Evolutionary conservation across 192 early-diverging fungal genomes (phyloP).

Genomic region (Chytriomyces sp.): DNA sequence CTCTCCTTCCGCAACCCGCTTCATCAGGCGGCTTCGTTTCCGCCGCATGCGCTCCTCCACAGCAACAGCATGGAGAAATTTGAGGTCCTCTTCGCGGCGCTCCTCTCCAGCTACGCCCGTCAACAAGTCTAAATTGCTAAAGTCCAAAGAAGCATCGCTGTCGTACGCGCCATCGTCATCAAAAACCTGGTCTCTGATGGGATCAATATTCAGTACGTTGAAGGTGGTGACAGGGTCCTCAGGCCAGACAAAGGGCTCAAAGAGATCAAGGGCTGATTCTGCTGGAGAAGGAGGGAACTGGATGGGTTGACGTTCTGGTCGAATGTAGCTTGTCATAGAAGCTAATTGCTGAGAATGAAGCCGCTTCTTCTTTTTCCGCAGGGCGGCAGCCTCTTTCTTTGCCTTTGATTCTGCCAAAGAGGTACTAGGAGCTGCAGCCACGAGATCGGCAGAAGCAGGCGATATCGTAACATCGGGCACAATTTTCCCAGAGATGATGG

Average conservation of each 20-base stretch:
- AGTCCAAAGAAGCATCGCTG: slow-evolving; percentile 28
- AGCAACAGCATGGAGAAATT: slow-evolving; percentile 30
- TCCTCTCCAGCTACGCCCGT: slow-evolving; percentile 19
- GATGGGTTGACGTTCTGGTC: slow-evolving; percentile 11
- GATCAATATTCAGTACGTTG: slow-evolving; percentile 17
- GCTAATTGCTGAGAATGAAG: not conserved
- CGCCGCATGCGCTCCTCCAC: slow-evolving; percentile 24
- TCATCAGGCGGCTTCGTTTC: slow-evolving; percentile 24
- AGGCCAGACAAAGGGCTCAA: slow-evolving; percentile 29
- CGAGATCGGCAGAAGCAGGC: not conserved
- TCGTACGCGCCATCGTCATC: slow-evolving; percentile 18
- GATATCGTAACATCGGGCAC: not conserved
- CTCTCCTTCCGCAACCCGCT: slow-evolving; percentile 2
- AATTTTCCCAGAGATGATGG: not conserved
- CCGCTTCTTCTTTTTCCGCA: slow-evolving; percentile 23
- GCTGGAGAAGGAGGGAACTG: slow-evolving; percentile 17
- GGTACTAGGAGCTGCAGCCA: not conserved
- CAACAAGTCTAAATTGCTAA: slow-evolving; percentile 22
- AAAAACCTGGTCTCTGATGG: not conserved
- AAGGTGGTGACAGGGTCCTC: slow-evolving; percentile 13
- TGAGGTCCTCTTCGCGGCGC: slow-evolving; percentile 22
- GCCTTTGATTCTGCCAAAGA: not conserved
- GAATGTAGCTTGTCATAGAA: not conserved
- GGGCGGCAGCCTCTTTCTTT: slow-evolving; percentile 6
- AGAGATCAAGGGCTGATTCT: slow-evolving; percentile 11